Percentiles rank a stretch among this genome's conserved stretches.
Evolutionary conservation across 805 yeast genomes (phyloP).

Genomic region (Lipomyces spencermartinsiae): DNA sequence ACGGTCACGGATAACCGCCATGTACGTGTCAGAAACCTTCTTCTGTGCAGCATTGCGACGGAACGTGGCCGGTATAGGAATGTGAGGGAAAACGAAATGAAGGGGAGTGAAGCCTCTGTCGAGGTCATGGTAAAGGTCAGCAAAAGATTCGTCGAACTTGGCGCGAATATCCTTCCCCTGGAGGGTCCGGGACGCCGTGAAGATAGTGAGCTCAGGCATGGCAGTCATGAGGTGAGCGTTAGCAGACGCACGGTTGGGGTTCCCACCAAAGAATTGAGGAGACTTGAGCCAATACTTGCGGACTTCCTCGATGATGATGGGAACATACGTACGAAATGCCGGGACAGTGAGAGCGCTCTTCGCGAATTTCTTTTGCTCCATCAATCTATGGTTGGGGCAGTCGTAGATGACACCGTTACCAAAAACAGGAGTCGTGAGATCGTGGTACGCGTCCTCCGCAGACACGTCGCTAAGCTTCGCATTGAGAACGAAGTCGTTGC

Average conservation of each 20-base stretch:
- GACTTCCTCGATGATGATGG: conserved; percentile 82
- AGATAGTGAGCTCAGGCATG: conserved; percentile 94
- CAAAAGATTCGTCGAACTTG: conserved; percentile 80
- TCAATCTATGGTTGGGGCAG: conserved; percentile 88
- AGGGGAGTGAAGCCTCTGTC: conserved; percentile 97
- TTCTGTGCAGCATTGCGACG: conserved; percentile 88
- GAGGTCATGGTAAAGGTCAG: conserved; percentile 83
- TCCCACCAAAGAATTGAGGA: conserved; percentile 51
- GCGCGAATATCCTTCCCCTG: conserved; percentile 91
- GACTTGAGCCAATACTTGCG: conserved; percentile 65
- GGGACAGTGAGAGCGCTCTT: conserved; percentile 87
- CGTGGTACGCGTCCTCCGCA: conserved; percentile 95
- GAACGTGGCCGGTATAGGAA: conserved; percentile 86
- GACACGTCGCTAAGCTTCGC: conserved; percentile 87
- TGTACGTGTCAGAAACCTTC: conserved; percentile 78
- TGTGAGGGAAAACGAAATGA: conserved; percentile 92
- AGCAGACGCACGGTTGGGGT: conserved; percentile 46
- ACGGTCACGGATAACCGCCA: conserved; percentile 76
- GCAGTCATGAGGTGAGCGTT: conserved; percentile 65
- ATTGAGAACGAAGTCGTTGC: conserved; percentile 94
- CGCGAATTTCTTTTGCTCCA: conserved; percentile 98
- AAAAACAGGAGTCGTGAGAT: conserved; percentile 98
- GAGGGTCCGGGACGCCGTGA: conserved; percentile 91
- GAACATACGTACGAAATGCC: conserved; percentile 84
- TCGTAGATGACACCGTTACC: conserved; percentile 98